Evolutionary conservation across 2,329 filamentous ascomycete genomes (phyloP), one percentile per base, ranked within the genome.

Genomic region (Botryotinia calthae): DNA sequence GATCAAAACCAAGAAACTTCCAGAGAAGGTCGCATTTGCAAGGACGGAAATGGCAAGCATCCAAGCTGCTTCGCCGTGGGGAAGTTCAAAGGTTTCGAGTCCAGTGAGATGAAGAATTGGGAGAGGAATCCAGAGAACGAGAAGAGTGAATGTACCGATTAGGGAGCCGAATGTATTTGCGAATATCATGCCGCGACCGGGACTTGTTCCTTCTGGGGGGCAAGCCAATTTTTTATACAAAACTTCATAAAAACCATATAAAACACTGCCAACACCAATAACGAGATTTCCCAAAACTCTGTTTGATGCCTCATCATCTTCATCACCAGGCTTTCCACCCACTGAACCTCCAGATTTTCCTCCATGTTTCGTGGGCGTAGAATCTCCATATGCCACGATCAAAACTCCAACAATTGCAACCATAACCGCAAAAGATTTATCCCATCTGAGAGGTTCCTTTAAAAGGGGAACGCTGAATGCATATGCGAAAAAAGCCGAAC

Each of bases 401-500:
- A 99, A 86, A 28, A 99, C 96, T 66, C 96, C 96, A 0, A 90
- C 83, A 74, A 98, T 97, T 71, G 96, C 96, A 56, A 99, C 88
- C 18, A 89, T 86, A 1, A 99, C 96, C 6, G 95, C 93, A 68
- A 97, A 81, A 42, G 94, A 90, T 84, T 99, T 99, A 83, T 93
- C 93, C 54, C 91, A 83, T 34, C 93, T 90, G 20, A 98, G 84
- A 76, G 92, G 93, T 82, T 99, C 96, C 73, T 93, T 90, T 3
- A 99, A 86, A 28, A 99, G 83, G 1, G 95, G 94, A 62, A 99
- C 94, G 63, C 93, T 97, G 81, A 99, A 99, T 20, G 93, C 95
- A 81, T 99, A 99, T 66, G 96, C 96, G 82, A 99, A 99, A 83
- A 99, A 99, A 73, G 96, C 95, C 70, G 93, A 97, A 86, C 96